Evolutionary conservation across 208 protist species (phyloP).

Genomic region (Wallacemonas sp.): DNA sequence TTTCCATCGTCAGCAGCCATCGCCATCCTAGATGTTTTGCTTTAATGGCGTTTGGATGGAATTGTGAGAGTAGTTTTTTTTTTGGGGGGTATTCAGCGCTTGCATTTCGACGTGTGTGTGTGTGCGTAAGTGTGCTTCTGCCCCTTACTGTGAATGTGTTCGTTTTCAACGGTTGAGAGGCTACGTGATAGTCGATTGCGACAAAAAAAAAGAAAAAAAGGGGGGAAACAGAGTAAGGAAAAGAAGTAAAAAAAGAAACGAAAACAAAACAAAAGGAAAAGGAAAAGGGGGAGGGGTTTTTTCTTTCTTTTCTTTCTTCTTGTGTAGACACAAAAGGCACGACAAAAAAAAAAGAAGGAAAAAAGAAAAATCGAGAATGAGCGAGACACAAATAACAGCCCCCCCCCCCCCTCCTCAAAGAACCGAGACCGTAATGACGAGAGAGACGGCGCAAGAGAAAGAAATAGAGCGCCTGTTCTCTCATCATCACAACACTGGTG

Average conservation of each 20-base stretch:
- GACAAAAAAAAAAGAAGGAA: slow-evolving; percentile 5
- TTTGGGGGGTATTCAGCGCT: background rate
- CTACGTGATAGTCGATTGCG: background rate
- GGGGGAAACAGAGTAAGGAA: background rate
- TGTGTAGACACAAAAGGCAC: background rate
- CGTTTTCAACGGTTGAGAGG: background rate
- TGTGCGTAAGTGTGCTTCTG: background rate
- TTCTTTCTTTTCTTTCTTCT: background rate
- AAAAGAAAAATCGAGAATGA: slow-evolving; percentile 16
- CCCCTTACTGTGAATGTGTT: background rate
- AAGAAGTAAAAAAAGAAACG: slow-evolving; percentile 1
- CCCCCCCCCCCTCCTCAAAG: too few relatives aligned
- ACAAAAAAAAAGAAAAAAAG: slow-evolving; percentile 1
- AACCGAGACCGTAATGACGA: too few relatives aligned
- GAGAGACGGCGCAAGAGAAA: background rate
- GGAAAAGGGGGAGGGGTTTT: background rate
- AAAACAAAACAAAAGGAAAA: slow-evolving; percentile 18
- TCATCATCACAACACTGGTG: background rate
- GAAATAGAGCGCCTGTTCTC: background rate
- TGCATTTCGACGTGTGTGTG: background rate
- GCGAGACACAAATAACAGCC: too few relatives aligned
- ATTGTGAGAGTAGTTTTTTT: too few relatives aligned
- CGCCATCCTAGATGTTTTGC: too few relatives aligned
- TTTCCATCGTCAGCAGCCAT: too few relatives aligned
- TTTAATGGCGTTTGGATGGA: too few relatives aligned